Evolutionary conservation across 306 rosid species (phyloP).

Genomic region (Trichosanthes truncata): DNA sequence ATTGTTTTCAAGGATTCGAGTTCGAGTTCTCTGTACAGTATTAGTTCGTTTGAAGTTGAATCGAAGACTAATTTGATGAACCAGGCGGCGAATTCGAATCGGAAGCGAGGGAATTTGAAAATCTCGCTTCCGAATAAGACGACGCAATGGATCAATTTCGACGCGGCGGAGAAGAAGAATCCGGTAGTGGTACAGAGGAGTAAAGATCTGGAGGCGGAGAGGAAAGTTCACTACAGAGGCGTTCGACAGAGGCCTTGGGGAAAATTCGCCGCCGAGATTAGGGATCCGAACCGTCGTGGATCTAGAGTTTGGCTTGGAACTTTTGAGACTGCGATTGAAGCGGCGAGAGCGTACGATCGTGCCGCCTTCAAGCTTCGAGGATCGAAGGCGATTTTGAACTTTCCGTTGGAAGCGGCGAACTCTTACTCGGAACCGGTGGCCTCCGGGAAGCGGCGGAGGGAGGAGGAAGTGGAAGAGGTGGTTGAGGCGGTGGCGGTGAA

Average conservation of each 20-base stretch:
- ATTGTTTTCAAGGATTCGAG: neutral
- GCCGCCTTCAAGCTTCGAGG: constrained; percentile 66
- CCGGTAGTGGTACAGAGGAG: neutral
- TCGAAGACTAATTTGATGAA: neutral
- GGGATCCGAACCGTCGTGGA: constrained; percentile 63
- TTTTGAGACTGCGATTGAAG: constrained; percentile 57
- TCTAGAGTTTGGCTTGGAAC: constrained; percentile 67
- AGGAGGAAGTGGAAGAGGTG: constrained; percentile 12
- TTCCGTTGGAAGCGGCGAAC: constrained; percentile 35
- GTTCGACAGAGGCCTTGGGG: constrained; percentile 77
- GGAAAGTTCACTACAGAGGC: constrained; percentile 36
- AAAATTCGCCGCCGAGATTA: constrained; percentile 61
- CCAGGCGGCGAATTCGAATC: neutral
- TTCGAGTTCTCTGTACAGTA: neutral
- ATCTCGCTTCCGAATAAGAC: constrained; percentile 46
- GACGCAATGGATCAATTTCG: constrained; percentile 44
- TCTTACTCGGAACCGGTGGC: neutral
- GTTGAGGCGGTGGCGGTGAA: constrained; percentile 24
- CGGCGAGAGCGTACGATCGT: constrained; percentile 59
- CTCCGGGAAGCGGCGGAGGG: constrained; percentile 29
- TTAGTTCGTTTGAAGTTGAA: constrained; percentile 4
- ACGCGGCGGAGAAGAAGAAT: neutral
- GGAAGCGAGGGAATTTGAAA: constrained; percentile 39
- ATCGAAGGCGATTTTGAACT: constrained; percentile 54
- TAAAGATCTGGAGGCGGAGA: neutral